Base-by-base conservation (phyloP, 768 basidiomycete species). In the Mycena capillaripes region DNA sequence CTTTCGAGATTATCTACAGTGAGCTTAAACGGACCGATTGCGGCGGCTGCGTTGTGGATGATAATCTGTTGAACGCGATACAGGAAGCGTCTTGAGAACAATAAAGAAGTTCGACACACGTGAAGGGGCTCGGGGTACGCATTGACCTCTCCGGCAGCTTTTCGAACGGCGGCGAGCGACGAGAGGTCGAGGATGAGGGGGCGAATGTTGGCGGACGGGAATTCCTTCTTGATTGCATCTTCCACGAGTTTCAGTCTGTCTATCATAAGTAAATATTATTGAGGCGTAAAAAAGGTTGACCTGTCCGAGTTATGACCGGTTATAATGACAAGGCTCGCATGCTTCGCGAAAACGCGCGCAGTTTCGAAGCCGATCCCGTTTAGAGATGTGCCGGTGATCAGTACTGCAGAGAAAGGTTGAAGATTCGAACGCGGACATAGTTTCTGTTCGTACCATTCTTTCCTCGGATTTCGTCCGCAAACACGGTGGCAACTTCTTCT, bases 31-130 rank as follows among this genome's bases (percentile, higher is more conserved):
- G 56, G 56, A 12, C 48, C 59, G 38, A 56, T 36, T 17, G 60
- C 1, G n/a, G 68, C 68, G 3, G 60, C 60, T 17, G 68, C 60
- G 16, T 69, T 62, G 52, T 69, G 59, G 53, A 69, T 69, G 0
- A 69, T 10, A 10, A 69, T 58, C 68, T 69, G 38, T 3, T 8
- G 16, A 38, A 1, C 16, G 38, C 38, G 9, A 16, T 10, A 16
- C 38, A 38, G 38, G 16, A 16, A 38, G 38, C 2, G 7, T 38
- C 16, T 38, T 14, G 11, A 16, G 7, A 38, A 21, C 7, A 10
- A n/a, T 2, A 4, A 3, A n/a, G 2, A 27, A 23, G 34, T 10
- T 38, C 7, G 14, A 34, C 65, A n/a, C 50, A 53, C 66, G 21
- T 68, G 66, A 0, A 60, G 27, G 16, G 66, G 66, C n/a, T 61